Base-by-base conservation (phyloP, 2,329 filamentous ascomycete genomes). In the Diaporthe vexans region DNA sequence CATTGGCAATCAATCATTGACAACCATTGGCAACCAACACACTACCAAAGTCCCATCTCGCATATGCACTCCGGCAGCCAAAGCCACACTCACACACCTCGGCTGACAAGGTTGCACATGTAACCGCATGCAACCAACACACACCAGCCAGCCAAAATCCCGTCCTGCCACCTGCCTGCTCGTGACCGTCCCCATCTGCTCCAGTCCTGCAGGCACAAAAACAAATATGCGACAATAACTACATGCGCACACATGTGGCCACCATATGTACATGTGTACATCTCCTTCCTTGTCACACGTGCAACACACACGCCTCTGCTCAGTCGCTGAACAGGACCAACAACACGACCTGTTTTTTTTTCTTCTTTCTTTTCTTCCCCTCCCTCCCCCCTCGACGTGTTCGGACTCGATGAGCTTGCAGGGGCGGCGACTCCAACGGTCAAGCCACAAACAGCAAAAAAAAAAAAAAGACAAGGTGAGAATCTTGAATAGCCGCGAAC, bases 71-170 rank as follows among this genome's bases (percentile, higher is more conserved):
- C 21, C 46, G 61, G 46, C 43, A 33, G 26, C 43, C 43, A 65
- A 33, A 63, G 57, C 58, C 58, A 63, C 26, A 65, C 33, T 13
- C 10, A 51, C 61, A 51, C 61, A 65, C 61, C 61, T 65, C 61
- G 61, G 61, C 61, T 51, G 35, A 19, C 13, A 65, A 24, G 61
- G 61, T 52, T 52, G 61, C 61, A 35, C 61, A 67, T 67, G 61
- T 46, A 52, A 5, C 46, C 17, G 40, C 21, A 67, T 51, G 61
- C 35, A 52, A 51, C 61, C 61, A 65, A 65, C 61, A 6, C 59
- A 43, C 29, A 29, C 29, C 61, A 65, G 61, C 61, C 61, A 65
- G 51, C 29, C 29, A 29, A 29, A 29, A 29, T 4, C 29, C 61
- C 51, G 51, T 15, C 4, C 37, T 24, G 52, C 54, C 37, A 19